These are phyloP conservation scores for Globisporangium okanoganense DNA, from an alignment of 352 stramenopile genomes.

Conservation along the genomic window DNA sequence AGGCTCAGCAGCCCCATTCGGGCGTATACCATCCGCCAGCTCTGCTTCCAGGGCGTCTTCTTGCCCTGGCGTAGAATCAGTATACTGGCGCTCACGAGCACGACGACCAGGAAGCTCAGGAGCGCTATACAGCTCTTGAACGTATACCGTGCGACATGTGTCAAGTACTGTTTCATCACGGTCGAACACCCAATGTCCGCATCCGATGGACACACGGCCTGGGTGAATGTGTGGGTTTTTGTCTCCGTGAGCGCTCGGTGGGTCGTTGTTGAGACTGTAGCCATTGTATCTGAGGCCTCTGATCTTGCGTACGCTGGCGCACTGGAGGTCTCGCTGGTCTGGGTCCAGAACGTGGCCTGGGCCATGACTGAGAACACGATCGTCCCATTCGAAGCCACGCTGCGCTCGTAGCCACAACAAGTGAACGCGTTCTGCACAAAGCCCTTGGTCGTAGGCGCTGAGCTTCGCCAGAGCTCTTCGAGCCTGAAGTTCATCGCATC, in stretches of 20 bases:
- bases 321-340: conserved; percentile 18
- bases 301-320: conserved; percentile 13
- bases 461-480: conserved; percentile 25
- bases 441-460: conserved; percentile 28
- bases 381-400: conserved; percentile 26
- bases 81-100: conserved; percentile 21
- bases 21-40: conserved; percentile 11
- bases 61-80: conserved; percentile 25
- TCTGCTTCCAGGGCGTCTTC: conserved; percentile 14
- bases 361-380: conserved; percentile 30
- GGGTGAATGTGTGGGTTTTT: neutral
- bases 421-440: conserved; percentile 47
- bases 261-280: neutral
- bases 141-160: conserved; percentile 15
- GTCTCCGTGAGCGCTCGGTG: conserved; percentile 11
- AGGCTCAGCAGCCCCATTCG: conserved; percentile 13
- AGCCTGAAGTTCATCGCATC: conserved; percentile 7
- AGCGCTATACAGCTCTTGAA: conserved; percentile 12
- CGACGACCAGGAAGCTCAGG: conserved; percentile 14
- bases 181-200: conserved; percentile 22
- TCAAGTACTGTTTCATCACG: conserved; percentile 32
- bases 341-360: conserved; percentile 28
- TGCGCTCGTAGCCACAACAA: conserved; percentile 43
- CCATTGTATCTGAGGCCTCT: neutral
- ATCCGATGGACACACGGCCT: conserved; percentile 15